Evolutionary conservation across 2,329 filamentous ascomycete genomes (phyloP).

Genomic region (Fusarium begoniae): DNA sequence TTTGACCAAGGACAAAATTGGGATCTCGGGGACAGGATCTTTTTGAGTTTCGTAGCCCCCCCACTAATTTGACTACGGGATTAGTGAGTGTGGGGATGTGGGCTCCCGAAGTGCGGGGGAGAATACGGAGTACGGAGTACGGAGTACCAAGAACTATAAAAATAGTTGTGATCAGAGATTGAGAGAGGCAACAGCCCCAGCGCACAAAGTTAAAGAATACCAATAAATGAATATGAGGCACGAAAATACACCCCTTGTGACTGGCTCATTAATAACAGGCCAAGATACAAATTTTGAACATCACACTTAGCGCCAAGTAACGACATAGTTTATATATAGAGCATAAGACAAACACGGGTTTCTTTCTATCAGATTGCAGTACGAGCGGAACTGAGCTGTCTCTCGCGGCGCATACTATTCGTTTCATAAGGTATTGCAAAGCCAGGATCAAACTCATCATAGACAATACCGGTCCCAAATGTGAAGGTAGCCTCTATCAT

Average conservation of each 20-base stretch:
- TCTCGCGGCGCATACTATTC: too few relatives aligned
- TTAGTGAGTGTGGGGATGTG: background rate
- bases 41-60: background rate
- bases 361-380: too few relatives aligned
- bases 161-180: background rate
- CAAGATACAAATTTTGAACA: background rate
- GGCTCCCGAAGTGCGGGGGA: background rate
- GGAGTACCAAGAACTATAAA: background rate
- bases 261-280: background rate
- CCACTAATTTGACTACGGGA: background rate
- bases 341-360: too few relatives aligned
- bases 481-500: too few relatives aligned
- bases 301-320: background rate
- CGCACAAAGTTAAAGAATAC: background rate
- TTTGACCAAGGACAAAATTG: fast-evolving
- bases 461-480: too few relatives aligned
- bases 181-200: background rate
- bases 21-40: background rate
- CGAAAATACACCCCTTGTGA: too few relatives aligned
- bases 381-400: too few relatives aligned
- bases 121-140: background rate
- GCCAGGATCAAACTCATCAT: background rate
- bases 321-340: too few relatives aligned
- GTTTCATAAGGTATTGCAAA: background rate
- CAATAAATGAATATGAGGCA: too few relatives aligned